Base-by-base conservation (phyloP, 495 filamentous ascomycete genomes). In the Margaritispora aquatica region DNA sequence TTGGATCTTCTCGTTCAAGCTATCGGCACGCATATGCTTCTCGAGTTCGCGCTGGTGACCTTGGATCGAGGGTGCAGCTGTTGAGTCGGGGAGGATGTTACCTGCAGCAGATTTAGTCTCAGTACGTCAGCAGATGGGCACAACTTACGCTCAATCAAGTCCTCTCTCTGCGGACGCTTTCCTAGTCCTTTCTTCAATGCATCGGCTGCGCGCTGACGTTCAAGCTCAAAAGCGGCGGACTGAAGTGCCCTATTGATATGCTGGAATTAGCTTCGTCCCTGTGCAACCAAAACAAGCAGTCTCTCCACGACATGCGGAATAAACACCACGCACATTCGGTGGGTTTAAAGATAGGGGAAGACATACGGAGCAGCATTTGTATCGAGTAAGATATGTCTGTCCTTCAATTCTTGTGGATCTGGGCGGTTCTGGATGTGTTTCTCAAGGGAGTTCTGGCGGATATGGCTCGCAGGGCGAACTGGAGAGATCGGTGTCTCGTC, bases 401-500 rank as follows among this genome's bases (percentile, higher is more conserved):
- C 79, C 72, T 88, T 89, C 53, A 96, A 84, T 59, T 96, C 90
- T 67, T 91, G 76, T 44, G 83, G 77, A 21, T 92, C 88, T 11
- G 91, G 91, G 36, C 91, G 87, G 57, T 82, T 82, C 67, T 86
- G 82, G 58, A 96, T 80, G 66, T 92, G 88, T 65, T 88, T 89
- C 73, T 94, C 90, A 27, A 96, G 83, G n/a, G 88, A 91, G 75
- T 95, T 86, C 72, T 89, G 89, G 65, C 92, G 86, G 63, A 85
- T 85, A 59, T 75, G 70, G 19, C 51, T 55, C 2, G 55, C 23
- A 21, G 73, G 69, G 21, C 69, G 65, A 60, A 80, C 75, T 55
- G 88, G 82, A n/a, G 88, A 86, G 72, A 88, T 88, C 65, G 82
- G 79, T 2, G 79, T 78, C 63, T 59, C 57, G 31, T 59, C 57